Conservation (phyloP, 2,329 filamentous ascomycete species). For the Calonectria hongkongensis region DNA sequence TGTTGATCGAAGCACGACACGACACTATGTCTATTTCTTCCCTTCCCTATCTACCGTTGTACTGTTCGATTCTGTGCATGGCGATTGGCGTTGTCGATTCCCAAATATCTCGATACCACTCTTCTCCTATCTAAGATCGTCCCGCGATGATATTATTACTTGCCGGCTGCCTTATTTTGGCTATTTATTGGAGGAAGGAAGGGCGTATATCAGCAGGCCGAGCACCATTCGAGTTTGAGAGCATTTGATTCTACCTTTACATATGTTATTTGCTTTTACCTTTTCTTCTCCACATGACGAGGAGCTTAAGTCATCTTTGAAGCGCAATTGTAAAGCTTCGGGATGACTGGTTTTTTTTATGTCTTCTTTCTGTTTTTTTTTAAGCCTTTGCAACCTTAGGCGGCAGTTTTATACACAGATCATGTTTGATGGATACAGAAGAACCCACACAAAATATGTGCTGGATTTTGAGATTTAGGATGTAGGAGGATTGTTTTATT, state of each 20-base stretch:
- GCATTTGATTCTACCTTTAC: slow-evolving; percentile 37
- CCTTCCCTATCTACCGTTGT: slow-evolving; percentile 47
- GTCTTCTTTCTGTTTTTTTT: slow-evolving; percentile 45
- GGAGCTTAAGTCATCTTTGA: slow-evolving; percentile 32
- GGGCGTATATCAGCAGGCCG: slow-evolving; percentile 37
- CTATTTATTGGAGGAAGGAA: slow-evolving; percentile 29
- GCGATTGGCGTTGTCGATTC: slow-evolving; percentile 61
- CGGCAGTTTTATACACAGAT: slow-evolving; percentile 44
- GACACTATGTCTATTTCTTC: slow-evolving; percentile 44
- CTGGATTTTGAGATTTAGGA: slow-evolving; percentile 34
- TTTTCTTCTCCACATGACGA: slow-evolving; percentile 34
- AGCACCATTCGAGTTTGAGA: slow-evolving; percentile 18
- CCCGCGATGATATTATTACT: slow-evolving; percentile 35
- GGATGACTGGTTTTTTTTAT: slow-evolving; percentile 39
- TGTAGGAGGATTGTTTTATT: slow-evolving; percentile 22
- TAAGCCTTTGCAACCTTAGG: slow-evolving; percentile 33
- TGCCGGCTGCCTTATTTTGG: slow-evolving; percentile 39
- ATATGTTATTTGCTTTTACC: slow-evolving; percentile 39
- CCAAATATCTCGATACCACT: slow-evolving; percentile 48
- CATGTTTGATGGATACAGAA: slow-evolving; percentile 50
- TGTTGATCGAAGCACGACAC: slow-evolving; percentile 22
- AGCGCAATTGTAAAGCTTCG: slow-evolving; percentile 14
- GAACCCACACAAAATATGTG: slow-evolving; percentile 35
- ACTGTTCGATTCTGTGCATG: slow-evolving; percentile 60
- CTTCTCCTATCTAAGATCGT: slow-evolving; percentile 36